Evolutionary conservation across 202 grass and related monocot genomes (phyloP).

Genomic region (Zoysia matrella): DNA sequence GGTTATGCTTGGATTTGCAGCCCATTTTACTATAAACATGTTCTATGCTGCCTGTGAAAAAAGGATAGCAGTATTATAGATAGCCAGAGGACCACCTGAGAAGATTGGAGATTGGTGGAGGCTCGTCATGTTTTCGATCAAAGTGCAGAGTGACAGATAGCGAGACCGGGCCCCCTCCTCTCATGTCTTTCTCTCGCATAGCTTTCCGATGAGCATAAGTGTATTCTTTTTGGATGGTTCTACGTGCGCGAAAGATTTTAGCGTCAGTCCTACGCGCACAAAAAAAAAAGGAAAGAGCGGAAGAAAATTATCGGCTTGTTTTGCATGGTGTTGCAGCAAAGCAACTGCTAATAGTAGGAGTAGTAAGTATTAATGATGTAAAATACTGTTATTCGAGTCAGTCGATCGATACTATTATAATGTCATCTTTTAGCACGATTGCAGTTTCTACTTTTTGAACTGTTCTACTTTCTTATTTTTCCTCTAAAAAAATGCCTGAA

Average conservation of each 20-base stretch:
- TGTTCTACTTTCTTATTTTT: too few species aligned
- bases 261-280: slow-evolving; percentile 36
- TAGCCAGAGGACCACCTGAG: slow-evolving; percentile 15
- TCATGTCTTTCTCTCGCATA: neutral
- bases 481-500: neutral
- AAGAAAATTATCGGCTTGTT: neutral
- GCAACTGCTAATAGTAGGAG: too few species aligned
- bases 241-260: slow-evolving; percentile 30
- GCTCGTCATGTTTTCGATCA: slow-evolving; percentile 6
- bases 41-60: neutral
- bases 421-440: too few species aligned
- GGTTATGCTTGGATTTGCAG: neutral
- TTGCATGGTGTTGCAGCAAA: neutral
- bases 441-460: too few species aligned
- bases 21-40: neutral
- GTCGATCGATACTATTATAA: too few species aligned
- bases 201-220: slow-evolving; percentile 10
- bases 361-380: too few species aligned
- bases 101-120: slow-evolving; percentile 16
- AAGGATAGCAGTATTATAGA: too few species aligned
- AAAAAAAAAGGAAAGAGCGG: neutral
- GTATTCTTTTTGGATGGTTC: slow-evolving; percentile 37
- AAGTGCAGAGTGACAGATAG: slow-evolving; percentile 15
- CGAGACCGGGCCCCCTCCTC: neutral
- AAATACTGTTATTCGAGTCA: neutral